Conservation (phyloP, 2,329 filamentous ascomycete species). For the Daldinia sp. region DNA sequence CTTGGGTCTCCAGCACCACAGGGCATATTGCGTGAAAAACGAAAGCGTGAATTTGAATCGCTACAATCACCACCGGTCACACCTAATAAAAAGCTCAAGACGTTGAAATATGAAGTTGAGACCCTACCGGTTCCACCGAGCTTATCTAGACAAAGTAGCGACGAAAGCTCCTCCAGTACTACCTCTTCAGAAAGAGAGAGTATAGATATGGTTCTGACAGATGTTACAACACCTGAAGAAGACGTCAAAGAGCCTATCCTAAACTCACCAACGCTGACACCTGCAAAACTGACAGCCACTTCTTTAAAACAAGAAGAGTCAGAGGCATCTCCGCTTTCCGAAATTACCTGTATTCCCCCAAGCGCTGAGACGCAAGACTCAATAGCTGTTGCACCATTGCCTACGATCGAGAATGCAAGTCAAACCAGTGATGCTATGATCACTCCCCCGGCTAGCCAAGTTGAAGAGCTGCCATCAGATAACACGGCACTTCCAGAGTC, state of each 20-base stretch:
- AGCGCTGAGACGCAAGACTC: conserved; percentile 30
- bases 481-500: conserved; percentile 3
- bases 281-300: conserved; percentile 47
- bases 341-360: conserved; percentile 41
- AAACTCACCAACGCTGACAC: conserved; percentile 53
- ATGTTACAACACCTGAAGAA: conserved; percentile 64
- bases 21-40: conserved; percentile 51
- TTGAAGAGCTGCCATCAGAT: conserved; percentile 29
- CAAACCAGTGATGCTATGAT: conserved; percentile 2
- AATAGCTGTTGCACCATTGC: conserved; percentile 40
- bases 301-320: conserved; percentile 53
- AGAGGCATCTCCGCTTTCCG: conserved; percentile 44
- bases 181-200: conserved; percentile 52
- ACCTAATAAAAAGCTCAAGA: conserved; percentile 64
- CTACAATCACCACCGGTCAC: conserved; percentile 68
- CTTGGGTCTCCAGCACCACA: conserved; percentile 52
- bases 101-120: conserved; percentile 49
- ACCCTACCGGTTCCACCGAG: conserved; percentile 48
- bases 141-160: conserved; percentile 57
- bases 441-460: conserved; percentile 17
- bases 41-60: conserved; percentile 59
- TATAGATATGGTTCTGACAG: conserved; percentile 54
- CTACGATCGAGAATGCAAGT: conserved; percentile 30
- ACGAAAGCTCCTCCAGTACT: conserved; percentile 48
- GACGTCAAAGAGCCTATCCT: conserved; percentile 58